Conservation (phyloP, 1,284 basidiomycete species). For the Grifola frondosa region DNA sequence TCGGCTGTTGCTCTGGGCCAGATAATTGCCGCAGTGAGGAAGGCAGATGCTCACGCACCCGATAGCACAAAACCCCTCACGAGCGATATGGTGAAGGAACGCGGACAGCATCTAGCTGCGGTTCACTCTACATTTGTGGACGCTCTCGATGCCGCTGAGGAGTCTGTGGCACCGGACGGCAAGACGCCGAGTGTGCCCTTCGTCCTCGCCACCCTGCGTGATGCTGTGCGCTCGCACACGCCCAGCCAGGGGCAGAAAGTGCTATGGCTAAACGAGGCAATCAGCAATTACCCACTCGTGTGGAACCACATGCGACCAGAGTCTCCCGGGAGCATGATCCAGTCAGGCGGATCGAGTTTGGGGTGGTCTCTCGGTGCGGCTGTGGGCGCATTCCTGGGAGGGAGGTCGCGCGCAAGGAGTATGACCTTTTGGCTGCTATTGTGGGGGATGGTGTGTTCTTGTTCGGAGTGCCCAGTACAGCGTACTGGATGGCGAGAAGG, state of each 20-base stretch:
- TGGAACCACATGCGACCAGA: conserved; percentile 61
- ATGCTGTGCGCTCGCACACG: conserved; percentile 23
- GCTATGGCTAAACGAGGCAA: conserved; percentile 60
- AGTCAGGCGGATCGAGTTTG: conserved; percentile 62
- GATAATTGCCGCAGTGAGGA: conserved; percentile 32
- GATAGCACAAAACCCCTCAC: not conserved
- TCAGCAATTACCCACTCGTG: conserved; percentile 51
- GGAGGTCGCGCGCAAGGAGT: conserved; percentile 25
- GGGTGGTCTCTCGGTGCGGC: conserved; percentile 66
- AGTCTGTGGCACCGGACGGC: conserved; percentile 16
- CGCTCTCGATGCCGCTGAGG: conserved; percentile 28
- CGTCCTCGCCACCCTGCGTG: conserved; percentile 17
- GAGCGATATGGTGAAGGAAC: conserved; percentile 11
- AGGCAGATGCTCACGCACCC: not conserved
- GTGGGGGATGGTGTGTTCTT: conserved; percentile 70
- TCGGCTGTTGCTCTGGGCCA: conserved; percentile 50
- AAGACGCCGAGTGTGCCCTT: conserved; percentile 33
- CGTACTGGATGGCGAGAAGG: conserved; percentile 67
- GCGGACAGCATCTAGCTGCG: conserved; percentile 6
- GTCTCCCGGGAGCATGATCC: conserved; percentile 45
- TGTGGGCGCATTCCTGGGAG: conserved; percentile 53
- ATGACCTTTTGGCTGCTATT: conserved; percentile 54
- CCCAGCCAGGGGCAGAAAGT: conserved; percentile 38
- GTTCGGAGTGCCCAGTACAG: conserved; percentile 63
- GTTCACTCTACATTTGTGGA: conserved; percentile 27